phyloP scores from a whole-genome alignment of 176 grass and related monocot species.

The Eragrostis curvula region DNA sequence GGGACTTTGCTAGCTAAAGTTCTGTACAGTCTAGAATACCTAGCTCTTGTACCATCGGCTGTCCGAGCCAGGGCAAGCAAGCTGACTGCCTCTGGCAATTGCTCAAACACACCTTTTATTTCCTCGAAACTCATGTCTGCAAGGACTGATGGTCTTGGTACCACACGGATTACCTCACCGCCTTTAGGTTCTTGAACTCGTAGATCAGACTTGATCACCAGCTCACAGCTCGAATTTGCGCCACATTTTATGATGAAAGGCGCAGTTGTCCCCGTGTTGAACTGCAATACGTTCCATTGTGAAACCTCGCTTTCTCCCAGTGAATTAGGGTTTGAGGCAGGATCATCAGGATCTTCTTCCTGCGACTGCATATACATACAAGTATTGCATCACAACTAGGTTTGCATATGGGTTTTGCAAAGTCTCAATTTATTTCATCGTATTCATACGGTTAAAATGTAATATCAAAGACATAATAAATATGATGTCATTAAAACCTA shows the following conservation, averaged over 20 bases:
- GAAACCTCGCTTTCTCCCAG: conserved; percentile 75
- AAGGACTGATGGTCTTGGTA: conserved; percentile 86
- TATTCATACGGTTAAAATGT: neutral
- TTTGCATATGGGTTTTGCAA: neutral
- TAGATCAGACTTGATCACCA: conserved; percentile 87
- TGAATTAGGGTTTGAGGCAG: conserved; percentile 33
- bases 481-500: neutral
- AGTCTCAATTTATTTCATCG: neutral
- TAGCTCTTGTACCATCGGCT: conserved; percentile 92
- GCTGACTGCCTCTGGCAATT: conserved; percentile 93
- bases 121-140: conserved; percentile 86
- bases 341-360: conserved; percentile 71
- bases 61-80: conserved; percentile 93
- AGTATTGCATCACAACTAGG: conserved; percentile 22
- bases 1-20: conserved; percentile 94
- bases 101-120: conserved; percentile 74
- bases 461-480: neutral
- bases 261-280: conserved; percentile 86
- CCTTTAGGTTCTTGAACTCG: conserved; percentile 90
- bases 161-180: conserved; percentile 76
- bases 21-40: conserved; percentile 98
- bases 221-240: conserved; percentile 83
- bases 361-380: conserved; percentile 63
- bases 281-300: conserved; percentile 96
- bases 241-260: conserved; percentile 99